phyloP scores from a whole-genome alignment of 2,329 filamentous ascomycete species.

The Sporothrix variecibatus region DNA sequence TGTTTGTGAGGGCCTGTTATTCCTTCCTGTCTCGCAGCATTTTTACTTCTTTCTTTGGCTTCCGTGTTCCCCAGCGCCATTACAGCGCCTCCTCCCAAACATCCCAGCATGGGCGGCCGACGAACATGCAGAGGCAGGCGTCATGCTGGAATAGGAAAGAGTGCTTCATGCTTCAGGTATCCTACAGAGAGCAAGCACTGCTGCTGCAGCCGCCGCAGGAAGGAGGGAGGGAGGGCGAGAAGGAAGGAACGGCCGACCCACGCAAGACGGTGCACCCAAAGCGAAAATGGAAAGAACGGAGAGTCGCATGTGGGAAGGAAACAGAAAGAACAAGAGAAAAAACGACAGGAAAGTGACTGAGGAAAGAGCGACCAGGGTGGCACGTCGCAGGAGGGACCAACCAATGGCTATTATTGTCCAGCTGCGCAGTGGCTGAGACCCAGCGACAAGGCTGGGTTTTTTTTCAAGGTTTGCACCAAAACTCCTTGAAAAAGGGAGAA shows the following conservation, averaged over 20 bases:
- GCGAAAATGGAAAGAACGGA: not conserved
- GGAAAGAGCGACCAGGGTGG: not conserved
- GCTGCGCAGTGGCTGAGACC: slow-evolving; percentile 28
- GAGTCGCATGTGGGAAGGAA: not conserved
- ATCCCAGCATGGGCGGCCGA: not conserved
- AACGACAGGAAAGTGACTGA: not conserved
- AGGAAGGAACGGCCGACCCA: not conserved
- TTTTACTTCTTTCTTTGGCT: not conserved
- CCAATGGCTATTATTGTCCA: slow-evolving; percentile 21
- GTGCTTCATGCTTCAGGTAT: not conserved
- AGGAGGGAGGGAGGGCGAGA: slow-evolving; percentile 3
- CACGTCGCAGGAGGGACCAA: not conserved
- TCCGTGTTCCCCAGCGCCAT: not conserved
- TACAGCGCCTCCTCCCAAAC: slow-evolving; percentile 1
- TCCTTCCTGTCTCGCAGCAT: not conserved
- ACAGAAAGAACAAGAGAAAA: not conserved
- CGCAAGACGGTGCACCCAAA: not conserved
- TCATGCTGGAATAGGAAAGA: not conserved
- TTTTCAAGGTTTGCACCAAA: not conserved
- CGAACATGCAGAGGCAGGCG: not conserved
- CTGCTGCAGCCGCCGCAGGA: not conserved
- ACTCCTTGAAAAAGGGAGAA: not conserved
- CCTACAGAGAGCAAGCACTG: not conserved
- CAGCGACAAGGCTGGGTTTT: not conserved
- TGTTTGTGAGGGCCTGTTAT: not conserved